A percentile compares a stretch with the other conserved stretches of the same genome.
Conservation (phyloP, 371 early-diverging fungal genomes). For the Mortierella sp. region DNA sequence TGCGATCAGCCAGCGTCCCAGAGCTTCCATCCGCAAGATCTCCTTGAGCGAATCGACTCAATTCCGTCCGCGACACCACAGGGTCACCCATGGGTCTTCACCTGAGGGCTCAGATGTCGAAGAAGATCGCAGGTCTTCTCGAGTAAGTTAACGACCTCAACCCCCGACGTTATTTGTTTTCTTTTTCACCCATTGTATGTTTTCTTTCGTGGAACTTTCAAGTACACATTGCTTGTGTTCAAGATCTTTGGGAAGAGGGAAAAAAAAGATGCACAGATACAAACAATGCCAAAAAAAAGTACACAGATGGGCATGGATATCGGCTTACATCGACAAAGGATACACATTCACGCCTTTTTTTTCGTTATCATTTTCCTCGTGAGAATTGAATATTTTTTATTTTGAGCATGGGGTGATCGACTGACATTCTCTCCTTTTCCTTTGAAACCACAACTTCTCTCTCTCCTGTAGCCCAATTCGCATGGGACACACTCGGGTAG, state of each 20-base stretch:
- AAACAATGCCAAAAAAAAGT: background rate
- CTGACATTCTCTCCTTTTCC: background rate
- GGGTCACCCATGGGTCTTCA: constrained; percentile 20
- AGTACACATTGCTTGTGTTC: constrained; percentile 32
- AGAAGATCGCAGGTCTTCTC: constrained; percentile 17
- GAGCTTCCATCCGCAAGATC: constrained; percentile 31
- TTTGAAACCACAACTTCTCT: background rate
- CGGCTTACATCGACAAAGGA: constrained; percentile 9
- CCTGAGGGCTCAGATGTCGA: constrained; percentile 22
- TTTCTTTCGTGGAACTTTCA: constrained; percentile 1
- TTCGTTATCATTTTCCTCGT: constrained; percentile 1
- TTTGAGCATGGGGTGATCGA: constrained; percentile 15
- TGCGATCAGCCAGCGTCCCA: constrained; percentile 8
- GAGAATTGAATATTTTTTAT: background rate
- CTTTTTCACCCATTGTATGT: background rate
- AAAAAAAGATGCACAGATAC: constrained; percentile 1
- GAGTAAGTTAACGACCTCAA: constrained; percentile 22
- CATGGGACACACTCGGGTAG: constrained; percentile 20
- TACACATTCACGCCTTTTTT: background rate
- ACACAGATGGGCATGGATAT: background rate
- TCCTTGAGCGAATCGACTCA: constrained; percentile 33
- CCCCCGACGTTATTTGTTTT: background rate
- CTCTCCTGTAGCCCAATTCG: constrained; percentile 10
- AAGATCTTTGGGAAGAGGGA: constrained; percentile 16
- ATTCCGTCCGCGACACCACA: constrained; percentile 23